These are phyloP conservation scores for Fusarium staphyleae DNA, from an alignment of 2,329 filamentous ascomycete species.

Conservation along the genomic window DNA sequence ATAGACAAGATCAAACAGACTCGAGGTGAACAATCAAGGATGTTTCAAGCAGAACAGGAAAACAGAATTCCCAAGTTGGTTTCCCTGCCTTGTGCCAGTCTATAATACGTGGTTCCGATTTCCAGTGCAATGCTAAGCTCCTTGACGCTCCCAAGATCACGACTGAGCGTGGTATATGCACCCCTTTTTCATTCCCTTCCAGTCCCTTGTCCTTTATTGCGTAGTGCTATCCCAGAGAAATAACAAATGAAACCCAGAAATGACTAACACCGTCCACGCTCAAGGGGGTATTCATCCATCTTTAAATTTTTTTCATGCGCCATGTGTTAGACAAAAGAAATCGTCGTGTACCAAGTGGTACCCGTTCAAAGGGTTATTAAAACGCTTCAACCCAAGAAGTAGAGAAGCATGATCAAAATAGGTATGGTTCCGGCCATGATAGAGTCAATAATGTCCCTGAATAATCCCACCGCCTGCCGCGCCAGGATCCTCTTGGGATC, in stretches of 20 bases:
- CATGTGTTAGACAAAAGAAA: slow-evolving; percentile 40
- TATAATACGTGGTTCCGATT: slow-evolving; percentile 40
- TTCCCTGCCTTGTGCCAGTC: slow-evolving; percentile 39
- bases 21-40: slow-evolving; percentile 22
- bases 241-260: slow-evolving; percentile 32
- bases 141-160: slow-evolving; percentile 35
- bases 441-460: slow-evolving; percentile 25
- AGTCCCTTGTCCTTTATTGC: slow-evolving; percentile 25
- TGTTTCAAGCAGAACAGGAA: slow-evolving; percentile 29
- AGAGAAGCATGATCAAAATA: slow-evolving; percentile 2
- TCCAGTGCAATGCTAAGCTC: slow-evolving; percentile 38
- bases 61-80: slow-evolving; percentile 36
- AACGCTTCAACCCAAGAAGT: slow-evolving; percentile 28
- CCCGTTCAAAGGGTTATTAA: slow-evolving; percentile 31
- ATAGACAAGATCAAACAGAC: background rate
- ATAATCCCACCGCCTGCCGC: slow-evolving; percentile 28
- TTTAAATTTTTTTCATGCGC: slow-evolving; percentile 44
- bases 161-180: slow-evolving; percentile 40
- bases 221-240: slow-evolving; percentile 27
- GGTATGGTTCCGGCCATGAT: slow-evolving; percentile 19
- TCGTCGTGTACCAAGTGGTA: slow-evolving; percentile 27
- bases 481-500: slow-evolving; percentile 34
- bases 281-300: slow-evolving; percentile 45
- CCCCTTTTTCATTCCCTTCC: slow-evolving; percentile 38
- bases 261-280: slow-evolving; percentile 40